A percentile compares a stretch with the other conserved stretches of the same genome.
Evolutionary conservation across 495 filamentous ascomycete species (phyloP).

Genomic region (Elaphomyces granulatus): DNA sequence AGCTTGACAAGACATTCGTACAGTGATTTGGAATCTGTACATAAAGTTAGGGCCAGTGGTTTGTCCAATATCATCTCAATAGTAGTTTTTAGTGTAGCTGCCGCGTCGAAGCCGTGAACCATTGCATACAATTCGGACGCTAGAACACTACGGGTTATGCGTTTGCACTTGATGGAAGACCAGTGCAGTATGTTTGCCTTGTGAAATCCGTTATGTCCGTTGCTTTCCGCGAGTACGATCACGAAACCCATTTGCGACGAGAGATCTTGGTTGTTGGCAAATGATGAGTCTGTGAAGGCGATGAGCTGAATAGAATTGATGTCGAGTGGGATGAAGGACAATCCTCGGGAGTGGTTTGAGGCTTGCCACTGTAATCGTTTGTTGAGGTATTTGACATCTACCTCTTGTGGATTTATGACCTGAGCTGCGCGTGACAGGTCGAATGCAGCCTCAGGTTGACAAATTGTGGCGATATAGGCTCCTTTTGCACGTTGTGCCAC

Average conservation of each 20-base stretch:
- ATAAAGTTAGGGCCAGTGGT: not conserved
- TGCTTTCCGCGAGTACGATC: conserved; percentile 3
- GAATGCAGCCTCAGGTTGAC: not conserved
- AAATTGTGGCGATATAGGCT: not conserved
- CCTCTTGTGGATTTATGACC: not conserved
- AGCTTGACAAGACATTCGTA: conserved; percentile 7
- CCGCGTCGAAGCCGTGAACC: conserved; percentile 1
- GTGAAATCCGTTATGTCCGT: not conserved
- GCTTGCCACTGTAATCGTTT: not conserved
- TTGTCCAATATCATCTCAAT: not conserved
- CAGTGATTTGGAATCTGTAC: conserved; percentile 2
- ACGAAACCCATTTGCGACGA: conserved; percentile 8
- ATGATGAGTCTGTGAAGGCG: conserved; percentile 6
- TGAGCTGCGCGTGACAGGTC: not conserved
- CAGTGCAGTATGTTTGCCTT: conserved; percentile 7
- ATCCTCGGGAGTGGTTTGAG: not conserved
- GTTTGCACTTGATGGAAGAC: conserved; percentile 8
- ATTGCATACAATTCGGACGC: not conserved
- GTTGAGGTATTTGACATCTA: not conserved
- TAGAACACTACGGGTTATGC: conserved; percentile 6
- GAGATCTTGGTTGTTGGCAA: conserved; percentile 9
- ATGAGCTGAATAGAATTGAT: not conserved
- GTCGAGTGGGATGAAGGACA: not conserved
- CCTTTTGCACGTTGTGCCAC: not conserved
- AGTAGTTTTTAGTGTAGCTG: not conserved